Evolutionary conservation across 371 early-diverging fungal genomes (phyloP).

Genomic region (Funneliformis caledonium): DNA sequence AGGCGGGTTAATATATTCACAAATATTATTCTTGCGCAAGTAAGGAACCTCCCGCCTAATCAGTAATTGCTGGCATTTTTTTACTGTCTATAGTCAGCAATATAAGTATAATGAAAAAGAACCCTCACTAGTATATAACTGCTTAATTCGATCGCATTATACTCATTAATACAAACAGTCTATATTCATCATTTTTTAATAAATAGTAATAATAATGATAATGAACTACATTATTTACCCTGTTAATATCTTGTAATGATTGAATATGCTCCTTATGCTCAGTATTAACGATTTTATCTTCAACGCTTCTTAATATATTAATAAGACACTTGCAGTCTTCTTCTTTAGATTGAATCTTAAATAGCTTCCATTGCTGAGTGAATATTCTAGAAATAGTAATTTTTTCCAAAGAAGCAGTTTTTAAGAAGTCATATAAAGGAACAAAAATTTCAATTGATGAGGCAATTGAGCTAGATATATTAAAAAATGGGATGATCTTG

Average conservation of each 20-base stretch:
- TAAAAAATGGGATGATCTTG: neutral
- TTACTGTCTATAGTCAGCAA: neutral
- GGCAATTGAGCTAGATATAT: neutral
- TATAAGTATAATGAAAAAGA: conserved; percentile 31
- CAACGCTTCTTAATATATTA: neutral
- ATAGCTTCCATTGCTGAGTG: neutral
- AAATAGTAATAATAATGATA: neutral
- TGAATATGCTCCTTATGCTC: neutral
- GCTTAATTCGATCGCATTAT: conserved; percentile 17
- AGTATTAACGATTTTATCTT: neutral
- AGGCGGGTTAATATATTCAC: neutral
- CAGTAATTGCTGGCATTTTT: neutral
- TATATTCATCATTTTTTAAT: conserved; percentile 11
- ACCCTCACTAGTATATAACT: neutral
- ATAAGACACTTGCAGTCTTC: neutral
- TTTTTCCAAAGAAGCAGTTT: neutral
- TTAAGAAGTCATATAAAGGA: conserved; percentile 10
- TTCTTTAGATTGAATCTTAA: neutral
- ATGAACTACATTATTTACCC: neutral
- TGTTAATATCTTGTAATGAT: neutral
- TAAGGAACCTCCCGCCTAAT: neutral
- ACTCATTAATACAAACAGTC: conserved; percentile 4
- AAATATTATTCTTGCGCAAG: neutral
- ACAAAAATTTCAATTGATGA: conserved; percentile 1
- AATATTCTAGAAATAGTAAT: conserved; percentile 10